Evolutionary conservation across 257 asterid genomes (phyloP), one percentile per base, ranked within the genome.

Genomic region (Nicotiana benthamiana): DNA sequence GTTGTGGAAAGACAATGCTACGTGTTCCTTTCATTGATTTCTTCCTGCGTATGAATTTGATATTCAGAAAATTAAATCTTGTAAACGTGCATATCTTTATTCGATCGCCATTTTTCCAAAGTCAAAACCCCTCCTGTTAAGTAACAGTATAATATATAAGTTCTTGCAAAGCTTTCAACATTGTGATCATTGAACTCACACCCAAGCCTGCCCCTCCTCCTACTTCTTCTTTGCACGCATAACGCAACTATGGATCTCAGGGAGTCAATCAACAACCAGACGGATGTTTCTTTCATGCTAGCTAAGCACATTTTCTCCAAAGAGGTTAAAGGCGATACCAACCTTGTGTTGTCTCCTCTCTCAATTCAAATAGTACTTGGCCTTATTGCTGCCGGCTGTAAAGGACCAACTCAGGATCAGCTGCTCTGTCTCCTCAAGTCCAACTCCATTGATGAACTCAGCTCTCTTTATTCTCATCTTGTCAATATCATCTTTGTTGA

Each of bases 231-330:
- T 40, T 2, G 13, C 64, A 16, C n/a, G 6, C 34, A 30, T 30
- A 30, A 3, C 34, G 12, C 18, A 51, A 80, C 24, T 10, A 90
- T 89, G 92, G 89, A 91, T 80, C 85, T 88, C 67, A 84, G 75
- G 5, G 82, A 87, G 81, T 85, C 90, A 5, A 87, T 88, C 84
- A 61, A 56, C 80, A 82, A 72, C 72, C 94, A 92, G 77, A 85
- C 91, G 28, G 85, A 83, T 67, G 83, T 84, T 18, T 90, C 94
- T 6, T 34, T 86, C 34, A 59, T 85, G 36, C 83, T 91, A 18
- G 90, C 91, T 3, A 86, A 83, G 67, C 88, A 83, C 65, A 77
- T 89, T 64, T 84, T 89, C 85, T 62, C 91, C 70, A 9, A 85
- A 56, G 62, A 84, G 17, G 81, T 85, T 76, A 86, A 86, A 43